Base-by-base conservation (phyloP, 768 basidiomycete genomes). In the Tremella mesenterica region DNA sequence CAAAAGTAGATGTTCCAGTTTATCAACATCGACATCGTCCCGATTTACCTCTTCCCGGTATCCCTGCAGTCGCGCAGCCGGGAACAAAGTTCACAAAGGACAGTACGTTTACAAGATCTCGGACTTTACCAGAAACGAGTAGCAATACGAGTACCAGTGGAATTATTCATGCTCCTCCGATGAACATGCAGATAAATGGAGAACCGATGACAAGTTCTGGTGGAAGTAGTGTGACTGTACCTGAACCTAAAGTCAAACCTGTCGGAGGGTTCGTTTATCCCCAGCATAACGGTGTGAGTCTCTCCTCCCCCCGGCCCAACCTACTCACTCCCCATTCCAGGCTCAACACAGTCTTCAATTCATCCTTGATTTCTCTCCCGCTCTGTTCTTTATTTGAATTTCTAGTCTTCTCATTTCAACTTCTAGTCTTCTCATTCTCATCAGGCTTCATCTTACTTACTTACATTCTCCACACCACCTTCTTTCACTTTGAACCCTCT, bases 1-100 rank as follows among this genome's bases (percentile, higher is more conserved):
- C 4, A 21, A 34, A 34, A 4, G 6, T 7, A 4, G 21, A 50
- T 18, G 21, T 6, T 16, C 54, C 54, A 3, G 48, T 52, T 1
- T 67, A 67, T 46, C 62, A 64, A 21, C 65, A 67, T 54, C 65
- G 65, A 8, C 59, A 64, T 54, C 59, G 65, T 18, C 65, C 65
- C 6, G 65, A 66, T 36, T 12, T 41, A 14, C 38, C 38, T 5
- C n/a, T 41, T 18, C 8, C n/a, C 38, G 14, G 20, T 26, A n/a
- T n/a, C n/a, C n/a, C n/a, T n/a, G n/a, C n/a, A n/a, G n/a, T n/a
- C 16, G 25, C 38, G 30, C 58, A 18, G 27, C 30, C 4, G 49
- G 9, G 20, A 52, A 54, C 8, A 41, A 33, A 21, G n/a, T 41
- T 16, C 13, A 31, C 12, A 52, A 28, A 30, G 8, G 41, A 12